Percentiles rank a stretch among this genome's conserved stretches.
These are phyloP conservation scores for Psilocybe tampanensis DNA, from an alignment of 768 basidiomycete species.

Conservation along the genomic window DNA sequence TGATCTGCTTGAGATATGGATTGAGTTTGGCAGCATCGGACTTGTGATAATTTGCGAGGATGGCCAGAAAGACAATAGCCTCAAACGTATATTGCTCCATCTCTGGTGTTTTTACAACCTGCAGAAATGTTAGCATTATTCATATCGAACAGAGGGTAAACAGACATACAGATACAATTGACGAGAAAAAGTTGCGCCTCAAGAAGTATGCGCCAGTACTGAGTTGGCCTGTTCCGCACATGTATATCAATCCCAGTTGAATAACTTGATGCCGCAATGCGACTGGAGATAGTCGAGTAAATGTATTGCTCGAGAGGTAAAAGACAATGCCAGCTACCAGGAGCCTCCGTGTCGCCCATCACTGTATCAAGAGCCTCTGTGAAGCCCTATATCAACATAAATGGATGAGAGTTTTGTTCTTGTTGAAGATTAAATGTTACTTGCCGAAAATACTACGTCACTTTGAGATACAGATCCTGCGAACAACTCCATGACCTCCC, in stretches of 20 bases:
- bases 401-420: not conserved
- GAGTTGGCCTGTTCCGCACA: slow-evolving; percentile 60
- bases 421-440: not conserved
- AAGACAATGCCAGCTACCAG: slow-evolving; percentile 43
- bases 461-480: slow-evolving; percentile 62
- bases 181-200: slow-evolving; percentile 60
- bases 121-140: not conserved
- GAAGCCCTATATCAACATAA: slow-evolving; percentile 41
- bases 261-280: slow-evolving; percentile 52
- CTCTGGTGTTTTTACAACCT: slow-evolving; percentile 60
- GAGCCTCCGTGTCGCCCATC: slow-evolving; percentile 44
- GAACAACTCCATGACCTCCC: slow-evolving; percentile 74
- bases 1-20: slow-evolving; percentile 59
- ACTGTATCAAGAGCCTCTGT: slow-evolving; percentile 47
- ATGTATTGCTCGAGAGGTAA: not conserved
- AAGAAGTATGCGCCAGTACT: slow-evolving; percentile 77
- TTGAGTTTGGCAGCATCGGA: slow-evolving; percentile 73
- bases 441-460: slow-evolving; percentile 58
- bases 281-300: slow-evolving; percentile 31
- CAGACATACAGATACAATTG: slow-evolving; percentile 47
- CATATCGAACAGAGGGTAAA: not conserved
- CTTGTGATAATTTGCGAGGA: slow-evolving; percentile 73
- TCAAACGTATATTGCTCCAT: slow-evolving; percentile 63
- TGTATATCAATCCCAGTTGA: slow-evolving; percentile 58
- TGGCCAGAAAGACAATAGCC: slow-evolving; percentile 57